Conservation (phyloP, 2,329 filamentous ascomycete genomes). For the Fusarium nematophilum region DNA sequence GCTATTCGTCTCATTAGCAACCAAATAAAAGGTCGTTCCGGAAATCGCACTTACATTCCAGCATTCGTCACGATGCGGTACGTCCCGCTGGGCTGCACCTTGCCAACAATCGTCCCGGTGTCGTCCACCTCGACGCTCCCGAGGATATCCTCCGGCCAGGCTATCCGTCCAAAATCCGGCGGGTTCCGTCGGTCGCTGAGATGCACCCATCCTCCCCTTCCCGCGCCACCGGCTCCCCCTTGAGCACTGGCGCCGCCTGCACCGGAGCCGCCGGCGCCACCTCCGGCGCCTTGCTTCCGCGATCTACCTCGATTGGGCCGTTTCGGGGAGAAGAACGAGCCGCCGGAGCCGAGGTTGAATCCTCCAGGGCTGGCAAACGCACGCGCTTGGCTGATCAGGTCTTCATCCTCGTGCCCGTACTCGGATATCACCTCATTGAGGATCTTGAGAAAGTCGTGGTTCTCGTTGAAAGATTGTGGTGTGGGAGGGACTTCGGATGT, state of each 20-base stretch:
- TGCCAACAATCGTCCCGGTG: constrained; percentile 66
- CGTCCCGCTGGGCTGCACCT: constrained; percentile 69
- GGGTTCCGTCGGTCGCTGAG: constrained; percentile 73
- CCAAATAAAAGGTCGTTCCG: neutral
- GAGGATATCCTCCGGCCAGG: constrained; percentile 77
- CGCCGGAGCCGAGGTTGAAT: constrained; percentile 63
- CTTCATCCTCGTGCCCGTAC: constrained; percentile 67
- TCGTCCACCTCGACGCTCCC: constrained; percentile 74
- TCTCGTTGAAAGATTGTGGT: constrained; percentile 69
- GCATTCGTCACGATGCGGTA: constrained; percentile 74
- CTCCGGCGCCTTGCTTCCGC: constrained; percentile 51
- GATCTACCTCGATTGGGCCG: constrained; percentile 48
- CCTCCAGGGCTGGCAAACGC: constrained; percentile 70
- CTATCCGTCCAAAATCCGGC: constrained; percentile 74
- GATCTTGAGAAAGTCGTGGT: constrained; percentile 68
- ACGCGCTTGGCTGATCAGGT: constrained; percentile 65
- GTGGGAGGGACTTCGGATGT: constrained; percentile 70
- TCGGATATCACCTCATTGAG: constrained; percentile 67
- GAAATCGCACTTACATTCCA: constrained; percentile 69
- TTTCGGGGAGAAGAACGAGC: constrained; percentile 61
- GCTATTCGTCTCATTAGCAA: constrained; percentile 41
- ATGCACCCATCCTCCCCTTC: constrained; percentile 72
- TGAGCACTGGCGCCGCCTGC: constrained; percentile 69
- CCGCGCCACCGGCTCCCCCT: constrained; percentile 70
- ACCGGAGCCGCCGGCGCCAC: constrained; percentile 57